Evolutionary conservation across 2,329 filamentous ascomycete genomes (phyloP).

Genomic region (Chaetomium olivaceum): DNA sequence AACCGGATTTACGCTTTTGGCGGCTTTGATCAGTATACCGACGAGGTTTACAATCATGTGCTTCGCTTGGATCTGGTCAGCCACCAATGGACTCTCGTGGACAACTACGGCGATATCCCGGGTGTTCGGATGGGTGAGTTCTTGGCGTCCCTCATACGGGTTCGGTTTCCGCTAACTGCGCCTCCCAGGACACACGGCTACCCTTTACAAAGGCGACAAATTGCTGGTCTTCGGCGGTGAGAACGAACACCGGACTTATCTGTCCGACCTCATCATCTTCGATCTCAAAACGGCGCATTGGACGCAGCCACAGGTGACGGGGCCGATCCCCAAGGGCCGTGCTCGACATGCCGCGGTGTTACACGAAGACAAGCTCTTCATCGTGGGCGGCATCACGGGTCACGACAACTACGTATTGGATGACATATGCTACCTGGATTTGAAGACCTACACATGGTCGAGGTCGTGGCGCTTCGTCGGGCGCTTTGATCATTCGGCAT

Average conservation of each 20-base stretch:
- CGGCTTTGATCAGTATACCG: slow-evolving; percentile 97
- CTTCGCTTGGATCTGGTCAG: slow-evolving; percentile 82
- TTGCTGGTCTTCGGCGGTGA: slow-evolving; percentile 97
- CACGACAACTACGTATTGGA: slow-evolving; percentile 90
- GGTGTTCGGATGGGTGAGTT: slow-evolving; percentile 88
- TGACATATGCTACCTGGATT: slow-evolving; percentile 93
- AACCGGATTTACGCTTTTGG: slow-evolving; percentile 98
- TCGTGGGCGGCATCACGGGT: slow-evolving; percentile 92
- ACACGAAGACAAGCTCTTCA: slow-evolving; percentile 94
- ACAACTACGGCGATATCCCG: slow-evolving; percentile 98
- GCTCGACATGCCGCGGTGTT: slow-evolving; percentile 92
- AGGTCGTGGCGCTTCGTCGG: slow-evolving; percentile 93
- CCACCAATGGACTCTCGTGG: slow-evolving; percentile 91
- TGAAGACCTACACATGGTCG: slow-evolving; percentile 98
- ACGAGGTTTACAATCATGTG: slow-evolving; percentile 99
- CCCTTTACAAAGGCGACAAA: slow-evolving; percentile 89
- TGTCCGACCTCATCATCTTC: slow-evolving; percentile 94
- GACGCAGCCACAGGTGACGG: slow-evolving; percentile 86
- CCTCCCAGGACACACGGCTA: slow-evolving; percentile 83
- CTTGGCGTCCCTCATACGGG: slow-evolving; percentile 11
- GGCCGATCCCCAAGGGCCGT: slow-evolving; percentile 82
- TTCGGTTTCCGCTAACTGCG: slow-evolving; percentile 22
- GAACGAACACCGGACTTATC: slow-evolving; percentile 93
- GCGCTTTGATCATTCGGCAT: slow-evolving; percentile 91
- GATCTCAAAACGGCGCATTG: slow-evolving; percentile 92